Evolutionary conservation across 805 yeast species (phyloP), one percentile per base, ranked within the genome.

Genomic region (Candida rishiriensis): DNA sequence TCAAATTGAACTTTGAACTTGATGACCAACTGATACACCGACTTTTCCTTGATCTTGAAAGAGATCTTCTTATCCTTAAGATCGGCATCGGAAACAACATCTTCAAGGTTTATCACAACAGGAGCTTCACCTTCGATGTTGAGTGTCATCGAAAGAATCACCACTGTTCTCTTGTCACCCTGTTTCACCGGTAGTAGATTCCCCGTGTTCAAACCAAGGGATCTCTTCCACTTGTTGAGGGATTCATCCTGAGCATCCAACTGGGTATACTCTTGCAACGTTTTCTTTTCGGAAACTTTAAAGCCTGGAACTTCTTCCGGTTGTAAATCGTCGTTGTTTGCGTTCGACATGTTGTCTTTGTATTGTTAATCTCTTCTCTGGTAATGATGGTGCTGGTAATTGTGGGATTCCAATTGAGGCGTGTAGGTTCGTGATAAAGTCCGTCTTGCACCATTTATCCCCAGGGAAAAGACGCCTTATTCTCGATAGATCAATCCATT

Each of bases 201-300:
- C 47, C 80, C 81, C 10, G 79, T 73, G 40, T 80, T 66, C 46
- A 89, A 69, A 0, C 97, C 97, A 29, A 89, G 69, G 1, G 95
- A 85, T 45, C 81, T 86, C 64, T 90, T 90, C 97, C 97, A 89
- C 64, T 86, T 87, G 49, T 84, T 86, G 50, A 89, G 72, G 14
- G 95, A 84, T 65, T 88, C 96, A 62, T 89, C 97, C 55, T 88
- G 85, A 11, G 91, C 91, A 60, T 89, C 97, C 53, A 89, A 67
- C 44, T 82, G 75, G 43, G 83, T 79, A 65, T 89, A 89, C 61
- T 89, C 96, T 36, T 78, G 88, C 35, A 89, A 75, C 14, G 95
- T 84, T 60, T 88, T 88, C 69, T 89, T 72, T 61, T 79, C 77
- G 34, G 79, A 76, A 17, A 79, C 81, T 42, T 71, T 75, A 70